These are phyloP conservation scores for Paramecium caudatum DNA, from an alignment of 73 alveolate genomes.

Conservation along the genomic window DNA sequence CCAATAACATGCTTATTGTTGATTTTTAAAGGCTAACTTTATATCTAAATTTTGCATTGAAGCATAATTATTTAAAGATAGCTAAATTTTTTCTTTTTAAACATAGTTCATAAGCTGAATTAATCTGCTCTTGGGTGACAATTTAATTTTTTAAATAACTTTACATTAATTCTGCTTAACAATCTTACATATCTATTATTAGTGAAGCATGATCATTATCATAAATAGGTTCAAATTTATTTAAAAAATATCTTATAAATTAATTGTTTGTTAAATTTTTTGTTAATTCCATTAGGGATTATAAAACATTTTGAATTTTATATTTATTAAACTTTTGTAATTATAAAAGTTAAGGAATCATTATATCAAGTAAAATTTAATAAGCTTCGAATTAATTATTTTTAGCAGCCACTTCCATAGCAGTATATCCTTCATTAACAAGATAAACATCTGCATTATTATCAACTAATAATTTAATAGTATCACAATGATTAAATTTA, in stretches of 20 bases:
- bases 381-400: background rate
- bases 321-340: background rate
- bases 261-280: slow-evolving; percentile 2
- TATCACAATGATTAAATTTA: slow-evolving; percentile 68
- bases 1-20: background rate
- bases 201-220: background rate
- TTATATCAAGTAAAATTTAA: background rate
- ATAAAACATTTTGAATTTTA: background rate
- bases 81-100: slow-evolving; percentile 44
- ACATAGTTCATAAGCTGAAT: background rate
- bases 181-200: slow-evolving; percentile 12
- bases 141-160: background rate
- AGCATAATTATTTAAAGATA: background rate
- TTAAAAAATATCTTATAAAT: background rate
- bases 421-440: slow-evolving; percentile 59
- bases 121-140: slow-evolving; percentile 7
- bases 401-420: slow-evolving; percentile 61
- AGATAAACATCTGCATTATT: slow-evolving; percentile 46
- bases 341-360: background rate
- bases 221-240: background rate
- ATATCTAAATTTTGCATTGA: background rate
- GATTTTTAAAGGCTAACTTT: background rate
- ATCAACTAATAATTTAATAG: slow-evolving; percentile 41
- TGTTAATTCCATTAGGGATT: background rate
- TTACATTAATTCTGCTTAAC: background rate